These are phyloP conservation scores for Oxytropis ochrocephala DNA, from an alignment of 306 rosid species.

Conservation along the genomic window DNA sequence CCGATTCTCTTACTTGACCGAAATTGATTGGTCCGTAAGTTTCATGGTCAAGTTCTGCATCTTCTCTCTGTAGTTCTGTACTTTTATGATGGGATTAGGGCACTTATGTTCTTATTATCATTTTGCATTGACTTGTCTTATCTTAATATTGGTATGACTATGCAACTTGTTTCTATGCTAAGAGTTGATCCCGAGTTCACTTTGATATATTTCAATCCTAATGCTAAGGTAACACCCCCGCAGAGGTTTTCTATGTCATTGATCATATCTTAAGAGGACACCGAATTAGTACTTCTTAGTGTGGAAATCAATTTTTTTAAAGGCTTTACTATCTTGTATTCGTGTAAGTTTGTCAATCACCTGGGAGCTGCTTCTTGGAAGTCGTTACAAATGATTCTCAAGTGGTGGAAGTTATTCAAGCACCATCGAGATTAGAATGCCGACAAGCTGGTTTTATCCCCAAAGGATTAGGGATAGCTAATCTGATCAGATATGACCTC, in stretches of 20 bases:
- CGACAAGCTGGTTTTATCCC: constrained; percentile 57
- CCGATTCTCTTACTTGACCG: background rate
- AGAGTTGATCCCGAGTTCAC: constrained; percentile 68
- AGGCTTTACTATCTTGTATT: constrained; percentile 7
- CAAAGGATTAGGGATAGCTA: constrained; percentile 78
- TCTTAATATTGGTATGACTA: constrained; percentile 25
- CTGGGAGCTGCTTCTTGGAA: constrained; percentile 92
- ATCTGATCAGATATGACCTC: constrained; percentile 64
- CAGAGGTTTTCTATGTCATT: background rate
- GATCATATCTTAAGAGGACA: background rate
- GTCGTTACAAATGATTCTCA: constrained; percentile 66
- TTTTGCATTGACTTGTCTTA: constrained; percentile 33
- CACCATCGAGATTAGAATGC: constrained; percentile 58
- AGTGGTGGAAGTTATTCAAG: constrained; percentile 66
- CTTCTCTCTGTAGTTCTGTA: background rate
- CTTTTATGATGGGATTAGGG: constrained; percentile 4
- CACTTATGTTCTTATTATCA: constrained; percentile 2
- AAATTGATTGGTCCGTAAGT: background rate
- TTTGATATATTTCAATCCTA: constrained; percentile 66
- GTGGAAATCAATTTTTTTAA: background rate
- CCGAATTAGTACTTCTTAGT: background rate
- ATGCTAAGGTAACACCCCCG: constrained; percentile 55
- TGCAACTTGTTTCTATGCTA: constrained; percentile 88
- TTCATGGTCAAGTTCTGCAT: background rate
- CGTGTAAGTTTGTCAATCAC: constrained; percentile 66